Evolutionary conservation across 371 early-diverging fungal genomes (phyloP), one percentile per base, ranked within the genome.

Genomic region (Mucor ambiguus): DNA sequence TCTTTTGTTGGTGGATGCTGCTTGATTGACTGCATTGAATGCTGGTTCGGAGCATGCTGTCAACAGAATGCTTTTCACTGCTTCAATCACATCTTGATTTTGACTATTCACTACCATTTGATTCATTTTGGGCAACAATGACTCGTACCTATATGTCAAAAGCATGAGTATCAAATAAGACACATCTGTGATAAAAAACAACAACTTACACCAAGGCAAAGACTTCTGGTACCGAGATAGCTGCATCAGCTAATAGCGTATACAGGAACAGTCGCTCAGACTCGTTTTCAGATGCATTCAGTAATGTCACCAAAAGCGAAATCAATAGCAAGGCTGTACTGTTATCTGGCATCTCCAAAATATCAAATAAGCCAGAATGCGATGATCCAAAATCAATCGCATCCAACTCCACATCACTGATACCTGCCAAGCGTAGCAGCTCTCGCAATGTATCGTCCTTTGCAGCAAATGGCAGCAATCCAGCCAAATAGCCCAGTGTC

Each of bases 281-380:
- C 66, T 97, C 96, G 26, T 87, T 87, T 63, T 96, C 95, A 9
- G 93, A 85, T 58, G 86, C 85, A 73, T 95, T 90, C 55, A 96
- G 78, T 81, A 96, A 83, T 0, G 90, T 89, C 8, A 92, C 91
- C 73, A 95, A 74, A 58, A 95, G 68, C 7, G 93, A 90, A 16
- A 93, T 88, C 22, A 92, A 76, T 61, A 95, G 72, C 20, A 93
- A 77, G 10, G 94, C 89, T 9, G 79, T 90, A 18, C 86, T 87
- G 63, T 86, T 83, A 73, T 89, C 87, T 0, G 90, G 88, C 52
- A 90, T 89, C n/a, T 87, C 85, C 5, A 89, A 67, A 38, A 83
- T 83, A 69, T 90, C 90, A 73, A 92, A 89, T 32, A 91, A 75
- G 60, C 84, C 85, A 70, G 83, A 80, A 68, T 85, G 82, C 9